Conservation (phyloP, 2,329 filamentous ascomycete genomes). For the Kalmusia sp. region DNA sequence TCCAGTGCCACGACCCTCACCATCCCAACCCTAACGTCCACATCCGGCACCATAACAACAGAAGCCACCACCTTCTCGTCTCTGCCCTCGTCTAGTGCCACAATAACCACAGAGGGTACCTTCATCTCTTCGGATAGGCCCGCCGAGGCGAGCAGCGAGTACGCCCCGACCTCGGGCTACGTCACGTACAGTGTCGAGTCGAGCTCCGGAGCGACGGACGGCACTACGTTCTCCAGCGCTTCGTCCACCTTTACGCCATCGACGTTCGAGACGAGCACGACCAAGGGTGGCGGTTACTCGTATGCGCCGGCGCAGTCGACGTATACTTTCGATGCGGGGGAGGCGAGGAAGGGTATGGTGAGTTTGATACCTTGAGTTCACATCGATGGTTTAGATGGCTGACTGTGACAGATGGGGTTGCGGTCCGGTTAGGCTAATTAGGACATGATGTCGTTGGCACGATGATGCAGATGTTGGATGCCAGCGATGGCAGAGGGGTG, state of each 20-base stretch:
- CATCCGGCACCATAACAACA: not conserved
- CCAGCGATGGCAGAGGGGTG: too few relatives aligned
- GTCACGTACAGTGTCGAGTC: too few relatives aligned
- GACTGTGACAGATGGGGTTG: not conserved
- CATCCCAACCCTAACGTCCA: not conserved
- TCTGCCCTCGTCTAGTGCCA: too few relatives aligned
- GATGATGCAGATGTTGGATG: too few relatives aligned
- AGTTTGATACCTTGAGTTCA: not conserved
- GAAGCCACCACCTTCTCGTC: not conserved
- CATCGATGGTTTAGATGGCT: not conserved
- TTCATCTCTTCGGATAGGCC: too few relatives aligned
- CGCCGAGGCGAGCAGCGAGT: too few relatives aligned
- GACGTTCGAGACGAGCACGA: not conserved
- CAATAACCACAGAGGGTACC: too few relatives aligned
- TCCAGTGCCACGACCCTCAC: not conserved
- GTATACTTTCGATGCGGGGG: not conserved
- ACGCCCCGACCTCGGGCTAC: too few relatives aligned
- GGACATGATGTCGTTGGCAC: too few relatives aligned
- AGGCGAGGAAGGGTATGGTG: conserved; percentile 1
- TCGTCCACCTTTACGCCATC: not conserved
- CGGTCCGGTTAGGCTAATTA: not conserved
- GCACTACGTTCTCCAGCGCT: not conserved
- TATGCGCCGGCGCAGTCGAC: not conserved
- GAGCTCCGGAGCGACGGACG: not conserved
- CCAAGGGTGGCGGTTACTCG: not conserved